Evolutionary conservation across 768 basidiomycete genomes (phyloP).

Genomic region (Suillus alpinus): DNA sequence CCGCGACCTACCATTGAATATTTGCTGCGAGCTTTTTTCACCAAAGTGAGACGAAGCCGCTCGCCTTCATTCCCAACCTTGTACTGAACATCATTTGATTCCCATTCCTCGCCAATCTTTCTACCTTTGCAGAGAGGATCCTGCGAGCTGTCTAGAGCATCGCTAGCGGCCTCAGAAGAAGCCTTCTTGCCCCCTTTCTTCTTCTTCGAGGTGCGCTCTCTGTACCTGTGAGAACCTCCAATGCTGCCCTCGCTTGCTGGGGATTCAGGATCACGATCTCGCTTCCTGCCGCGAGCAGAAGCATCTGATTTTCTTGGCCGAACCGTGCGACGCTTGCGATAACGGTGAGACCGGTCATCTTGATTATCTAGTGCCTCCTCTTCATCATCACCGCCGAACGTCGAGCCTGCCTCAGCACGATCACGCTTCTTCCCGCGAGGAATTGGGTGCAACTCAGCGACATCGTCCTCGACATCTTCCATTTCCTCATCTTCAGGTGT

Average conservation of each 20-base stretch:
- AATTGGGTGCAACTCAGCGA: constrained; percentile 35
- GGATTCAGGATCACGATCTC: constrained; percentile 56
- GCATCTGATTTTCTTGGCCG: constrained; percentile 51
- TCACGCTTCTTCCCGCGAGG: constrained; percentile 70
- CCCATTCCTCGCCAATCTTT: constrained; percentile 75
- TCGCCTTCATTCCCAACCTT: constrained; percentile 72
- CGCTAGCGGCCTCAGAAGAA: constrained; percentile 35
- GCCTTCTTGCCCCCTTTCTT: constrained; percentile 56
- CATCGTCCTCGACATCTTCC: constrained; percentile 42
- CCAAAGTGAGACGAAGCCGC: constrained; percentile 63
- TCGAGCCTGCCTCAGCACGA: constrained; percentile 69
- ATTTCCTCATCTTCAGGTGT: constrained; percentile 32
- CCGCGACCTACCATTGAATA: constrained; percentile 63
- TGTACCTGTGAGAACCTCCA: constrained; percentile 12
- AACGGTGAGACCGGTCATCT: constrained; percentile 42
- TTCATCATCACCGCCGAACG: constrained; percentile 59
- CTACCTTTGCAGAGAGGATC: constrained; percentile 55
- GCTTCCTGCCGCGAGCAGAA: constrained; percentile 56
- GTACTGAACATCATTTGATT: constrained; percentile 63
- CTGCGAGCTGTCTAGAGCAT: constrained; percentile 44
- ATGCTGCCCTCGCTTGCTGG: constrained; percentile 32
- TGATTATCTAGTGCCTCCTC: constrained; percentile 34
- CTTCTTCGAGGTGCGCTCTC: constrained; percentile 24
- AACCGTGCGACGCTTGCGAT: constrained; percentile 57
- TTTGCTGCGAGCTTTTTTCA: constrained; percentile 68